Evolutionary conservation across 441 rosid species (phyloP).

Genomic region (Erodium moschatum): DNA sequence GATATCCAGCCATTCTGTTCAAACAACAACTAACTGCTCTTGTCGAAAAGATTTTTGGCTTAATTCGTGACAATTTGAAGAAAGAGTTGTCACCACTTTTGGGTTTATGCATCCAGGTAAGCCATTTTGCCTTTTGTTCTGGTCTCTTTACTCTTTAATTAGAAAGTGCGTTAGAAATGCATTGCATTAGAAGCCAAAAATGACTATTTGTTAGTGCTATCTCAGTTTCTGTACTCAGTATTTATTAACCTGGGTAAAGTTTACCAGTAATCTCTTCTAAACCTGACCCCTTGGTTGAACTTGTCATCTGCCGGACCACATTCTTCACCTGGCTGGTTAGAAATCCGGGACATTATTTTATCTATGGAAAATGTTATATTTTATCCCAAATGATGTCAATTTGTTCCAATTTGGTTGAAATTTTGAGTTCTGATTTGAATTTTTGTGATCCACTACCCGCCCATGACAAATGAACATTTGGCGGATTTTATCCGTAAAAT

Average conservation of each 20-base stretch:
- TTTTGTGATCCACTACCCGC: no score
- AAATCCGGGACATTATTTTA: background rate
- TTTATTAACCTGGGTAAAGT: background rate
- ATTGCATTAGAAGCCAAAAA: background rate
- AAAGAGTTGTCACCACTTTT: constrained; percentile 83
- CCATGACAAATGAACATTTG: no score
- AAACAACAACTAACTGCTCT: constrained; percentile 96
- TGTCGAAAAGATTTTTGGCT: constrained; percentile 94
- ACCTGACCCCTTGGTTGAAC: background rate
- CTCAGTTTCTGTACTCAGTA: background rate
- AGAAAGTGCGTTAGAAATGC: background rate
- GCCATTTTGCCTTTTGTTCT: background rate
- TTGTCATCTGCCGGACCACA: background rate
- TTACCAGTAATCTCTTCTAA: background rate
- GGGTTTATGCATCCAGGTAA: constrained; percentile 82
- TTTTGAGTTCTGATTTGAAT: no score
- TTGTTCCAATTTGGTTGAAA: no score
- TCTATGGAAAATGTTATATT: background rate
- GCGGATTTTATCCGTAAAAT: no score
- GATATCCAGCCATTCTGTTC: constrained; percentile 87
- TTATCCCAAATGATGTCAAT: background rate
- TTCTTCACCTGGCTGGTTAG: background rate
- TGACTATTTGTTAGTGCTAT: background rate
- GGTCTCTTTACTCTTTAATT: background rate
- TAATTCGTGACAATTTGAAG: constrained; percentile 92